Conservation (phyloP, 352 stramenopile species). For the Phytophthora chlamydospora region DNA sequence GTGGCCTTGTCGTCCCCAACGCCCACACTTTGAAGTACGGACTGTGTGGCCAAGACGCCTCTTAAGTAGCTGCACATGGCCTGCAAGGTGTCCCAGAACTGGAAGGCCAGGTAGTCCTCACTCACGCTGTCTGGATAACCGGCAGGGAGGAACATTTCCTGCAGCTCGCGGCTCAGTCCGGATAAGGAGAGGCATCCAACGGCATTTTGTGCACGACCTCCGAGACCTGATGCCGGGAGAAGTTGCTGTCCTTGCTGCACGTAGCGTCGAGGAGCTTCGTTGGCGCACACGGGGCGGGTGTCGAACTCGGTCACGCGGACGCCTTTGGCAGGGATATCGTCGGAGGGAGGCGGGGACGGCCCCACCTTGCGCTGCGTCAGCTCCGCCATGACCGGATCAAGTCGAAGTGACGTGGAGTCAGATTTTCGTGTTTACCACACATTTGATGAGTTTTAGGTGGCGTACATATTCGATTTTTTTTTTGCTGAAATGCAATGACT, state of each 20-base stretch:
- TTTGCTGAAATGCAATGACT: too few species aligned
- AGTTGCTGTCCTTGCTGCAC: constrained; percentile 48
- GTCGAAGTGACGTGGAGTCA: constrained; percentile 9
- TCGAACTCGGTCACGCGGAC: constrained; percentile 66
- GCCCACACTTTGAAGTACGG: constrained; percentile 92
- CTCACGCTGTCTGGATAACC: constrained; percentile 88
- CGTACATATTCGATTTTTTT: too few species aligned
- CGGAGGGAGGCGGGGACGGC: constrained; percentile 18
- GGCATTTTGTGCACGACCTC: constrained; percentile 8
- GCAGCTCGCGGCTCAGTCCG: constrained; percentile 61
- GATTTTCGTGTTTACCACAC: background rate
- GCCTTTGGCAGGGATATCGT: constrained; percentile 11
- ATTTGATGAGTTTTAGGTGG: background rate
- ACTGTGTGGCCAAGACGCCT: constrained; percentile 92
- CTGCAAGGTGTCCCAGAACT: constrained; percentile 96
- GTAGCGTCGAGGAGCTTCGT: constrained; percentile 56
- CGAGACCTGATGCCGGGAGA: constrained; percentile 16
- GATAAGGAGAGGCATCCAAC: constrained; percentile 37
- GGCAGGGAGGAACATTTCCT: constrained; percentile 87
- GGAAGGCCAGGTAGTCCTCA: constrained; percentile 94
- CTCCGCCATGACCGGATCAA: constrained; percentile 26
- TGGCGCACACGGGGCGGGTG: constrained; percentile 57
- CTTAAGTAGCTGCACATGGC: constrained; percentile 95
- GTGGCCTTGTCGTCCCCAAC: constrained; percentile 90
- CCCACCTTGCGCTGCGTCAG: constrained; percentile 64